These are phyloP conservation scores for Pyrrhoderma lamaoense DNA, from an alignment of 1,284 basidiomycete genomes.

Conservation along the genomic window DNA sequence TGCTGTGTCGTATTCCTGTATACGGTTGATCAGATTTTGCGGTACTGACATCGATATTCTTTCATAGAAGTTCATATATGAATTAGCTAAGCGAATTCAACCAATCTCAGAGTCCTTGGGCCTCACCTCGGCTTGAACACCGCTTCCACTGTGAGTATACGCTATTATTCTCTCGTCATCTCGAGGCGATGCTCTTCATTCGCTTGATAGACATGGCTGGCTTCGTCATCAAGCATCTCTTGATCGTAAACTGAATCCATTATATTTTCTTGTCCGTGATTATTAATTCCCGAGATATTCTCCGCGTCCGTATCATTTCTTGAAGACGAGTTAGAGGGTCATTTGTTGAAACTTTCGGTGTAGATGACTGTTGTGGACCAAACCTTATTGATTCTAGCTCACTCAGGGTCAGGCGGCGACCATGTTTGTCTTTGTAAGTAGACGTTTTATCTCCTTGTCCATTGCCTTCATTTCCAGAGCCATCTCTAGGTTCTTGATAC, in stretches of 20 bases:
- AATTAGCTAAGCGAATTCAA: too few species aligned
- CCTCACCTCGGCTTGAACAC: too few species aligned
- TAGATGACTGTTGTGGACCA: constrained; percentile 3
- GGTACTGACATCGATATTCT: too few species aligned
- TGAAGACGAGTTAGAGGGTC: background rate
- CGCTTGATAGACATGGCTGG: background rate
- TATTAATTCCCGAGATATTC: background rate
- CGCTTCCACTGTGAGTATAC: too few species aligned
- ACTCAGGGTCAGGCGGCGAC: constrained; percentile 16
- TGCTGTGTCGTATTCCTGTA: background rate
- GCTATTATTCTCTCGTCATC: too few species aligned
- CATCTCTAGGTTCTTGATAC: background rate
- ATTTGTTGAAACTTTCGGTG: background rate
- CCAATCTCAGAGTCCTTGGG: too few species aligned
- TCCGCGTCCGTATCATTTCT: background rate
- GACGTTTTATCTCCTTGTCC: background rate
- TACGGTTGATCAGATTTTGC: too few species aligned
- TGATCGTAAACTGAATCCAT: too few species aligned
- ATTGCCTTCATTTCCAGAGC: constrained; percentile 1
- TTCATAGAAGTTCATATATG: too few species aligned
- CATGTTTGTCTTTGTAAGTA: constrained; percentile 6
- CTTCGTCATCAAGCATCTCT: background rate
- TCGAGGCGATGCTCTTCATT: too few species aligned
- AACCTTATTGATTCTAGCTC: constrained; percentile 15
- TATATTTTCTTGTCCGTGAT: background rate